Percentiles rank a stretch among this genome's conserved stretches.
These are phyloP conservation scores for Phytophthora multivora DNA, from an alignment of 352 stramenopile genomes.

Conservation along the genomic window DNA sequence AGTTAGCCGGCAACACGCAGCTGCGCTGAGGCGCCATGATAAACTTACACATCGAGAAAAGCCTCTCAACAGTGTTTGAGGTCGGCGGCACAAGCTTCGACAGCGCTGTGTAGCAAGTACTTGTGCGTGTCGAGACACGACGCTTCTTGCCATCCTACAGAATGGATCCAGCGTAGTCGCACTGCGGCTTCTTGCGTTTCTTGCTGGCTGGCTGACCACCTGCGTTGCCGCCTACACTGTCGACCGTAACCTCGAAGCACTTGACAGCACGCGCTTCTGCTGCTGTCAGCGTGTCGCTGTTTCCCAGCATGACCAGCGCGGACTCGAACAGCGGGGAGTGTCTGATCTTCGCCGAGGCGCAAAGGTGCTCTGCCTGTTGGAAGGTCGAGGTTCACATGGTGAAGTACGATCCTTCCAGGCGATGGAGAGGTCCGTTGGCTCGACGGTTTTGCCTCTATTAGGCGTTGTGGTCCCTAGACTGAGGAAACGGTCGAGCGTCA, in stretches of 20 bases:
- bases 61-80: not conserved
- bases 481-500: too few species aligned
- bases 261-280: not conserved
- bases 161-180: not conserved
- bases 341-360: not conserved
- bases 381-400: too few species aligned
- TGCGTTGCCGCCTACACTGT: not conserved
- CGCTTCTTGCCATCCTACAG: not conserved
- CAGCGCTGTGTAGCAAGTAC: not conserved
- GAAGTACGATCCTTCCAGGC: too few species aligned
- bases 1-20: not conserved
- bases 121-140: too few species aligned
- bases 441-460: too few species aligned
- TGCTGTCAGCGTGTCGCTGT: not conserved
- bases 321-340: not conserved
- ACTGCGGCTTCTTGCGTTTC: not conserved
- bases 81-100: not conserved
- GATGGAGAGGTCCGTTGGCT: too few species aligned
- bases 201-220: not conserved
- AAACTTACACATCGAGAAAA: slow-evolving; percentile 1
- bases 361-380: slow-evolving; percentile 1
- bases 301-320: not conserved
- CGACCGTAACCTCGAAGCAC: not conserved
- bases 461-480: too few species aligned
- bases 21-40: not conserved